Conservation (phyloP, 805 yeast genomes). For the Debaryomyces maramus region DNA sequence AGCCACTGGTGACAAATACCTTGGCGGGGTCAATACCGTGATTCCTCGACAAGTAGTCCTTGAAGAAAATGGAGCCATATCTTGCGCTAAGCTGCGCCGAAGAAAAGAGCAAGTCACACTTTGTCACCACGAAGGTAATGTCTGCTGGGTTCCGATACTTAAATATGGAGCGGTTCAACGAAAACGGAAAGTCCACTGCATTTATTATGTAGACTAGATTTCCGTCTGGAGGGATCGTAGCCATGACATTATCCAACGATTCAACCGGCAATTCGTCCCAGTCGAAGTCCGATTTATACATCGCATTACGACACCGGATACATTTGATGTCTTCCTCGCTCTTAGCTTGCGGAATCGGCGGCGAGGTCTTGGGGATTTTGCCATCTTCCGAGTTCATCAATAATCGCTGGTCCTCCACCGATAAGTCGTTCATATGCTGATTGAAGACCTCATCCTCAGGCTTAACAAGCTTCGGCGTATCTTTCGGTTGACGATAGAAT, state of each 20-base stretch:
- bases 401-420: constrained; percentile 27
- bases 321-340: constrained; percentile 35
- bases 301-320: constrained; percentile 55
- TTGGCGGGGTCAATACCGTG: constrained; percentile 34
- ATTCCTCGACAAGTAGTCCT: constrained; percentile 33
- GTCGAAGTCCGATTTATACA: constrained; percentile 41
- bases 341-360: not conserved
- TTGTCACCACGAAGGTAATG: constrained; percentile 43
- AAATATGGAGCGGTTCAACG: constrained; percentile 41
- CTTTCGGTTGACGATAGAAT: constrained; percentile 31
- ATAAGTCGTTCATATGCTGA: constrained; percentile 15
- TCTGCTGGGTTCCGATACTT: constrained; percentile 33
- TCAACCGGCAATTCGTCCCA: constrained; percentile 30
- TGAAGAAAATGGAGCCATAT: constrained; percentile 29
- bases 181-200: constrained; percentile 71
- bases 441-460: constrained; percentile 26
- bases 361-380: not conserved
- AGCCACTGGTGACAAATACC: constrained; percentile 53
- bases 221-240: constrained; percentile 43
- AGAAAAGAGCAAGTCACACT: constrained; percentile 45
- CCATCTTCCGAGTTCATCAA: constrained; percentile 20
- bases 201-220: constrained; percentile 62
- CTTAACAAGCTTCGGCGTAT: constrained; percentile 9
- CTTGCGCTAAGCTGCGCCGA: constrained; percentile 24
- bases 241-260: constrained; percentile 18